Percentiles rank a stretch among this genome's conserved stretches.
phyloP scores from a whole-genome alignment of 495 filamentous ascomycete species.

The Aspergillus asperescens region DNA sequence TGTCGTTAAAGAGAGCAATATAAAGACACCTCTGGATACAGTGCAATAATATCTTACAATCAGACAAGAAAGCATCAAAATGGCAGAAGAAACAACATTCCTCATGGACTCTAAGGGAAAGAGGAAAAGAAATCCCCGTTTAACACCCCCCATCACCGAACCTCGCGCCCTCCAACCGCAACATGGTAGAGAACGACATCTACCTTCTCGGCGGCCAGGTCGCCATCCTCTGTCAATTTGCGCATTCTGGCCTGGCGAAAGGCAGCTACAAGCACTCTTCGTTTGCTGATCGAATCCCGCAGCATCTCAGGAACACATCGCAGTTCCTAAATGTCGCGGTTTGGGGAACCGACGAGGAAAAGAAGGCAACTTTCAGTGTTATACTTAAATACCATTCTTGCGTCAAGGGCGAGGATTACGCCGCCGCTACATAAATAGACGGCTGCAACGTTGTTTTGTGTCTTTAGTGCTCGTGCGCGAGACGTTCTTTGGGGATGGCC shows the following conservation, averaged over 20 bases:
- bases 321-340: conserved; percentile 18
- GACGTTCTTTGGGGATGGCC: conserved; percentile 16
- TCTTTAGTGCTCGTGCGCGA: conserved; percentile 14
- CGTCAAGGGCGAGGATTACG: conserved; percentile 18
- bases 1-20: too few species aligned
- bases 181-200: conserved; percentile 12
- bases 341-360: conserved; percentile 15
- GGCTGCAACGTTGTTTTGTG: conserved; percentile 17
- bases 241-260: conserved; percentile 17
- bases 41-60: too few species aligned
- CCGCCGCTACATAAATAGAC: conserved; percentile 20
- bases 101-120: too few species aligned
- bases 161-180: not conserved
- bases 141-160: not conserved
- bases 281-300: conserved; percentile 16
- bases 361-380: conserved; percentile 15
- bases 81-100: too few species aligned
- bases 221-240: conserved; percentile 20
- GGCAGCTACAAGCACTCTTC: conserved; percentile 15
- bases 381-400: conserved; percentile 18
- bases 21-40: too few species aligned
- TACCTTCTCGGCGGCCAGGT: conserved; percentile 18
- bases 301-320: conserved; percentile 17
- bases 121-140: too few species aligned
- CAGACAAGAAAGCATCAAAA: too few species aligned